Conservation (phyloP, 805 yeast genomes). For the Komagataella mondaviorum region DNA sequence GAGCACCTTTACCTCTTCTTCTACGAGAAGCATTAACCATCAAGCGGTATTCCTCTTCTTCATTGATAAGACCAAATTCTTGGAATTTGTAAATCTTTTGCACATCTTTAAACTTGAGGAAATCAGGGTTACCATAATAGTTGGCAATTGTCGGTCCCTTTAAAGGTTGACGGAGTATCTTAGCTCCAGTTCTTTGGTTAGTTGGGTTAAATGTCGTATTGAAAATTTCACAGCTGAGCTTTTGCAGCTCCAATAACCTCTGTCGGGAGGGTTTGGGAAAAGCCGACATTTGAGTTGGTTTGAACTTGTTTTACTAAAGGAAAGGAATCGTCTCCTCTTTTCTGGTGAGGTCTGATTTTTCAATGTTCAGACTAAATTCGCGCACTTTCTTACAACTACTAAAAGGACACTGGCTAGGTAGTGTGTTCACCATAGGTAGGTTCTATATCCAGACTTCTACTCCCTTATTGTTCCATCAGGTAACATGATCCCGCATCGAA, state of each 20-base stretch:
- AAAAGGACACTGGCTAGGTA: not conserved
- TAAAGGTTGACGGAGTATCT: conserved; percentile 51
- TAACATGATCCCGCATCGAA: not conserved
- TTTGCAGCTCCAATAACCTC: conserved; percentile 42
- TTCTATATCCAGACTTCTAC: not conserved
- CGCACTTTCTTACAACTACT: not conserved
- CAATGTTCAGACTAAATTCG: not conserved
- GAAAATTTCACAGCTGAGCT: conserved; percentile 53
- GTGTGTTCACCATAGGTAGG: not conserved
- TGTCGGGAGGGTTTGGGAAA: conserved; percentile 20
- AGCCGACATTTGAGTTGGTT: conserved; percentile 2
- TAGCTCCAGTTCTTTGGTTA: conserved; percentile 56
- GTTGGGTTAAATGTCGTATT: conserved; percentile 61
- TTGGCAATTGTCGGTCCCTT: conserved; percentile 58
- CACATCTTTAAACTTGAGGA: conserved; percentile 50
- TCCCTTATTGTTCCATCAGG: not conserved
- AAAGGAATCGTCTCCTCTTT: not conserved
- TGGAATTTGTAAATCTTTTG: conserved; percentile 36
- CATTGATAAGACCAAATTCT: conserved; percentile 39
- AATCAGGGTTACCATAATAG: conserved; percentile 66
- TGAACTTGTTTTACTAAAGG: not conserved
- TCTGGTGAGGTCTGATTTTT: not conserved
- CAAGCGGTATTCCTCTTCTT: conserved; percentile 57
- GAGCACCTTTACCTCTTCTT: conserved; percentile 85
- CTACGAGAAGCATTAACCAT: conserved; percentile 51